Evolutionary conservation across 2,329 filamentous ascomycete genomes (phyloP).

Genomic region (Chrysoporthe deuterocubensis): DNA sequence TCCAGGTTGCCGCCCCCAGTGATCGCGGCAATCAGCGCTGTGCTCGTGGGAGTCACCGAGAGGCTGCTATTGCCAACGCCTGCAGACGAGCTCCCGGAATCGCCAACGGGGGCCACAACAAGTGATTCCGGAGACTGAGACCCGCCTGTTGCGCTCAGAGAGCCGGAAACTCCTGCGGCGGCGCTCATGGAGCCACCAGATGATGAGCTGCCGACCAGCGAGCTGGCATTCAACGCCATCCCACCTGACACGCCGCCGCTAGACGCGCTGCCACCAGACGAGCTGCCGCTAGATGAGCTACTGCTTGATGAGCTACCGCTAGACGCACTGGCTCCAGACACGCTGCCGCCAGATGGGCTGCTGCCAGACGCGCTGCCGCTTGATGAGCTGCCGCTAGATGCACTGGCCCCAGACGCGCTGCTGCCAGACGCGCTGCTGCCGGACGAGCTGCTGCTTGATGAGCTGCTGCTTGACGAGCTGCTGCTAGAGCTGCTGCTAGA

Average conservation of each 20-base stretch:
- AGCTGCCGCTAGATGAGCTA: no score
- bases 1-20: background rate
- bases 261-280: background rate
- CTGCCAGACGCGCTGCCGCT: background rate
- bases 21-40: constrained; percentile 15
- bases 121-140: background rate
- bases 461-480: background rate
- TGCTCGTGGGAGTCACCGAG: constrained; percentile 7
- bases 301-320: no score
- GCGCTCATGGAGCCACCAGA: background rate
- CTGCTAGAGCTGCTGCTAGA: background rate
- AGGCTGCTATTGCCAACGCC: constrained; percentile 1
- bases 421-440: no score
- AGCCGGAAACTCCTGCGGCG: background rate
- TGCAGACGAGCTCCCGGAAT: background rate
- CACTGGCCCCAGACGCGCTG: background rate
- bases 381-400: background rate
- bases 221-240: background rate
- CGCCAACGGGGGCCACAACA: background rate
- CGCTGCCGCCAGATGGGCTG: background rate
- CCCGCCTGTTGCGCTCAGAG: background rate
- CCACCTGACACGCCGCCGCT: background rate
- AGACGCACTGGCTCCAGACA: background rate
- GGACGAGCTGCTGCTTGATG: background rate
- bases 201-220: background rate